Conservation (phyloP, 768 basidiomycete species). For the Antrodiella citrinella region DNA sequence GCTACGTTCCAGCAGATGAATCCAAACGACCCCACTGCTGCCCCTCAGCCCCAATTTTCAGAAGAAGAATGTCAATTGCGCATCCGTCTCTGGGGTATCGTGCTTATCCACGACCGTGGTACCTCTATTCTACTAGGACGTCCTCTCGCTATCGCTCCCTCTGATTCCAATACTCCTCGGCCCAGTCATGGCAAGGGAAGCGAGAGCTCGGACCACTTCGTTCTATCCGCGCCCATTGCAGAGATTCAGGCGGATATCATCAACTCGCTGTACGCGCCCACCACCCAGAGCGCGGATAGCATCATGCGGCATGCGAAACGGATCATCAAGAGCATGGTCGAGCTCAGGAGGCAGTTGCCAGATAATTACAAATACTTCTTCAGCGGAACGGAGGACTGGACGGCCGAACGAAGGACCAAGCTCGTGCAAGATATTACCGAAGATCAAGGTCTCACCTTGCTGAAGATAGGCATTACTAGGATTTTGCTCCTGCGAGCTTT, state of each 20-base stretch:
- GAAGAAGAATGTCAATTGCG: conserved; percentile 73
- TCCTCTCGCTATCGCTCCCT: conserved; percentile 73
- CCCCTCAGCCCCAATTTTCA: conserved; percentile 35
- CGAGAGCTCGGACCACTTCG: conserved; percentile 75
- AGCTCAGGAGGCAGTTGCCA: conserved; percentile 61
- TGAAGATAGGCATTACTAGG: conserved; percentile 77
- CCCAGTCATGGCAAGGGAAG: conserved; percentile 44
- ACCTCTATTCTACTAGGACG: conserved; percentile 84
- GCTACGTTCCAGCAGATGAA: conserved; percentile 42
- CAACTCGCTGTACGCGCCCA: conserved; percentile 75
- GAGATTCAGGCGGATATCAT: conserved; percentile 88
- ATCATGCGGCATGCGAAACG: conserved; percentile 72
- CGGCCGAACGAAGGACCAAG: conserved; percentile 51
- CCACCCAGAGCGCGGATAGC: conserved; percentile 57
- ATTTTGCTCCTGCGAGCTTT: conserved; percentile 72
- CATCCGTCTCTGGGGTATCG: conserved; percentile 78
- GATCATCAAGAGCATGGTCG: conserved; percentile 70
- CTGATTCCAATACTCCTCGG: conserved; percentile 75
- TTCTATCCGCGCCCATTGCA: conserved; percentile 64
- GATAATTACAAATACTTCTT: conserved; percentile 71
- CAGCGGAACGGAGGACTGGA: conserved; percentile 70
- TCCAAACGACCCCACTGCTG: neutral
- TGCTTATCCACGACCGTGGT: conserved; percentile 81
- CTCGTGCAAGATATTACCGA: conserved; percentile 70
- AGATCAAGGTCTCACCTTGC: conserved; percentile 72